These are phyloP conservation scores for Wallacemonas sp. DNA, from an alignment of 208 protist species.

Conservation along the genomic window DNA sequence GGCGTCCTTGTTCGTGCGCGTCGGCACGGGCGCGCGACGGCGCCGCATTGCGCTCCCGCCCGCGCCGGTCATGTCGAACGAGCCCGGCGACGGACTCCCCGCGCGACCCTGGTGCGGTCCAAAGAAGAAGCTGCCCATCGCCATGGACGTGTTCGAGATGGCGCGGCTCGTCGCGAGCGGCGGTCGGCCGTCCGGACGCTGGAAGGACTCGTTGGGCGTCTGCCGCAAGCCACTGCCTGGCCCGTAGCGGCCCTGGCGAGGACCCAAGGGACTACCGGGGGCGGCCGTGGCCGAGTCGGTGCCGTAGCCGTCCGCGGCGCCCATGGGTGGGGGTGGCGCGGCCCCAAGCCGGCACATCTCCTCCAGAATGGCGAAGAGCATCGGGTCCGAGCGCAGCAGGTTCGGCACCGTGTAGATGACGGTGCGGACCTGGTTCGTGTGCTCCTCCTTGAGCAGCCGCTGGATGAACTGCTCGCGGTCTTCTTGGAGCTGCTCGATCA, in stretches of 20 bases:
- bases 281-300: neutral
- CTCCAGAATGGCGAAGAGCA: conserved; percentile 16
- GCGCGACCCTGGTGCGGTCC: neutral
- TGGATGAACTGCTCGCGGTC: conserved; percentile 31
- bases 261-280: no score
- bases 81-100: neutral
- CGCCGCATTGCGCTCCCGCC: neutral
- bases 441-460: conserved; percentile 30
- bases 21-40: neutral
- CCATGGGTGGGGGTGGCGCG: neutral
- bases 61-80: neutral
- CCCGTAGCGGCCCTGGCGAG: neutral
- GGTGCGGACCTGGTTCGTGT: conserved; percentile 17
- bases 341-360: conserved; percentile 10
- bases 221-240: neutral
- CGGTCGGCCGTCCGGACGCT: neutral
- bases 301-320: neutral
- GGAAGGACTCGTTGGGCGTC: conserved; percentile 8
- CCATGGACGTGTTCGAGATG: conserved; percentile 7
- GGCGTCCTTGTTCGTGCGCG: neutral
- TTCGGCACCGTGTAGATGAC: conserved; percentile 13
- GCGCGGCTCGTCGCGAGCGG: neutral
- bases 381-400: conserved; percentile 10
- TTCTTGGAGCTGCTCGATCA: conserved; percentile 11
- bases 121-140: conserved; percentile 14